Percentiles rank a stretch among this genome's conserved stretches.
Conservation (phyloP, 192 early-diverging fungal genomes). For the Backusella australiensis region DNA sequence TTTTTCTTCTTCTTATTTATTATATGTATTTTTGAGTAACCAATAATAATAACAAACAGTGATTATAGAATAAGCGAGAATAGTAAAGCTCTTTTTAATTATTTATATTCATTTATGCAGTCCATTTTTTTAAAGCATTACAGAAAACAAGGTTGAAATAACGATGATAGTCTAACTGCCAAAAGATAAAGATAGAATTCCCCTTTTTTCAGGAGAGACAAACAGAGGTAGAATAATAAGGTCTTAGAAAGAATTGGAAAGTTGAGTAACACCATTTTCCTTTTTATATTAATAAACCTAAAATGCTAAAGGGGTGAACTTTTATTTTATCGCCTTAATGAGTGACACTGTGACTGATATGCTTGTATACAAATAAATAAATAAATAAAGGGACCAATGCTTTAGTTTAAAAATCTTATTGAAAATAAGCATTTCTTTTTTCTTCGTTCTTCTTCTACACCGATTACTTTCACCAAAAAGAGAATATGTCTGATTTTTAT, state of each 20-base stretch:
- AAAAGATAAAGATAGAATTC: neutral
- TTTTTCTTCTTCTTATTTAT: neutral
- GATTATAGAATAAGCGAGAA: neutral
- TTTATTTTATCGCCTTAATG: neutral
- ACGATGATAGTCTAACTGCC: neutral
- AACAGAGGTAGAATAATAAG: neutral
- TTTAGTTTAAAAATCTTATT: neutral
- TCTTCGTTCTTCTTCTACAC: neutral
- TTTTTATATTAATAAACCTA: neutral
- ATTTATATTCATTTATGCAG: slow-evolving; percentile 1
- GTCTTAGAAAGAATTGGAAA: neutral
- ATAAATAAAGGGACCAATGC: neutral
- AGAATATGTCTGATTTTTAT: neutral
- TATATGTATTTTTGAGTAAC: neutral
- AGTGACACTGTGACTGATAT: neutral
- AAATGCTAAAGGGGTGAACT: neutral
- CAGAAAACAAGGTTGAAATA: neutral
- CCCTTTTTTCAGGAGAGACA: neutral
- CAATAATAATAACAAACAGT: neutral
- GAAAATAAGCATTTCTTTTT: neutral
- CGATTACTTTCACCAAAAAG: neutral
- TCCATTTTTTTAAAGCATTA: neutral
- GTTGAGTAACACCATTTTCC: neutral
- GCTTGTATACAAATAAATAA: neutral
- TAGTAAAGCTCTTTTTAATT: neutral